These are phyloP conservation scores for Monoraphidium neglectum DNA, from an alignment of 139 green algal genomes.

Conservation along the genomic window DNA sequence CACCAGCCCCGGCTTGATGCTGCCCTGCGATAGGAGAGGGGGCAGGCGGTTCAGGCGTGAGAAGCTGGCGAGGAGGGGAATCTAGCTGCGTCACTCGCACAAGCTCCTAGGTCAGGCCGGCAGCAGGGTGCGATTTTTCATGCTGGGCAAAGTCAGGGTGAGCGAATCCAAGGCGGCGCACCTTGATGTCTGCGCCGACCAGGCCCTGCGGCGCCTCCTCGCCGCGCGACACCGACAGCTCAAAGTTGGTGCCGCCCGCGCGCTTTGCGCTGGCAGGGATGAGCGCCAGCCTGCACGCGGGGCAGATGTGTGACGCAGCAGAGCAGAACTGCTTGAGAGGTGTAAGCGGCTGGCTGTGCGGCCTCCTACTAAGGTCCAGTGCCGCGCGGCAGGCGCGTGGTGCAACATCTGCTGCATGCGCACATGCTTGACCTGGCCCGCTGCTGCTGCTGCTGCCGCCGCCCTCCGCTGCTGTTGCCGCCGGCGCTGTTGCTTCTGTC, in stretches of 20 bases:
- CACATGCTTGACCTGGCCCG: too few relatives aligned
- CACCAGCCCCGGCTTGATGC: conserved; percentile 65
- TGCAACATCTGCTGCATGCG: too few relatives aligned
- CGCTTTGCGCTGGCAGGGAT: conserved; percentile 84
- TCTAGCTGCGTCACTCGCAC: neutral
- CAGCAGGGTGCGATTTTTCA: neutral
- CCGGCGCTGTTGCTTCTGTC: too few relatives aligned
- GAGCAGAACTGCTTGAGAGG: too few relatives aligned
- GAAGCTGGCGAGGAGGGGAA: neutral
- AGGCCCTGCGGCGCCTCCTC: conserved; percentile 54
- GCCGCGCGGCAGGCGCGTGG: too few relatives aligned
- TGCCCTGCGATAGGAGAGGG: conserved; percentile 42
- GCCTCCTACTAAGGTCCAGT: too few relatives aligned
- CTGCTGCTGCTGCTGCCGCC: too few relatives aligned
- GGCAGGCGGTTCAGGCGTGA: neutral
- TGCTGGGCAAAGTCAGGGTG: neutral
- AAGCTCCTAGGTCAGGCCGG: neutral
- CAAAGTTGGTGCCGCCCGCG: conserved; percentile 76
- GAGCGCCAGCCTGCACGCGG: conserved; percentile 81
- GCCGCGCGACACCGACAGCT: conserved; percentile 64
- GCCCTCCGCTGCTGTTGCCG: too few relatives aligned
- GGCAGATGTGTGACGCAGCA: too few relatives aligned
- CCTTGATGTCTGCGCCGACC: conserved; percentile 82
- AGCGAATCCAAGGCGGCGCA: conserved; percentile 6
- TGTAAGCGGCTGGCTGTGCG: too few relatives aligned